These are phyloP conservation scores for Ceratocystis destructans DNA, from an alignment of 2,329 filamentous ascomycete genomes.

Conservation along the genomic window DNA sequence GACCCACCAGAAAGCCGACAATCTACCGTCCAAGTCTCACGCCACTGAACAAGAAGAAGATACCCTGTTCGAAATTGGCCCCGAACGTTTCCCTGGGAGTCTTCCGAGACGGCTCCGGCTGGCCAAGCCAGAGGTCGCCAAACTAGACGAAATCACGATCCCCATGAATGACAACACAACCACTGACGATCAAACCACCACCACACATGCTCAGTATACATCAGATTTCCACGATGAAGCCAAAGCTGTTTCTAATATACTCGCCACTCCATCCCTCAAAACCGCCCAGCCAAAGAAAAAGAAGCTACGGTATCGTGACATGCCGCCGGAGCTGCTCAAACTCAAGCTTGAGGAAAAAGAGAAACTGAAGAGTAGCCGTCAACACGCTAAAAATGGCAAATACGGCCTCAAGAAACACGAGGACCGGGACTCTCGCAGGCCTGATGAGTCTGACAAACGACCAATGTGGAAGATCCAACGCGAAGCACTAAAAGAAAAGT, in stretches of 20 bases:
- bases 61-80: constrained; percentile 2
- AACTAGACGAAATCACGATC: neutral
- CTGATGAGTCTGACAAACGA: constrained; percentile 19
- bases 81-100: neutral
- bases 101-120: constrained; percentile 3
- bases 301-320: constrained; percentile 12
- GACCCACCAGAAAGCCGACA: neutral
- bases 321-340: neutral
- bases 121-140: neutral
- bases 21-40: neutral
- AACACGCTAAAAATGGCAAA: neutral
- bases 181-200: neutral
- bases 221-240: neutral
- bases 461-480: constrained; percentile 64
- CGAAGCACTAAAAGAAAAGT: constrained; percentile 58
- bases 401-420: neutral
- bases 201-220: neutral
- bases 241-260: neutral
- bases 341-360: neutral
- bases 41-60: neutral
- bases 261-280: constrained; percentile 5
- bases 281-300: constrained; percentile 9
- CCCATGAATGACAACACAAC: neutral
- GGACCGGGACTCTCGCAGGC: neutral
- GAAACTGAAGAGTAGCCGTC: neutral